phyloP scores from a whole-genome alignment of 2,329 filamentous ascomycete species.

The Emergomyces pasteurianus region DNA sequence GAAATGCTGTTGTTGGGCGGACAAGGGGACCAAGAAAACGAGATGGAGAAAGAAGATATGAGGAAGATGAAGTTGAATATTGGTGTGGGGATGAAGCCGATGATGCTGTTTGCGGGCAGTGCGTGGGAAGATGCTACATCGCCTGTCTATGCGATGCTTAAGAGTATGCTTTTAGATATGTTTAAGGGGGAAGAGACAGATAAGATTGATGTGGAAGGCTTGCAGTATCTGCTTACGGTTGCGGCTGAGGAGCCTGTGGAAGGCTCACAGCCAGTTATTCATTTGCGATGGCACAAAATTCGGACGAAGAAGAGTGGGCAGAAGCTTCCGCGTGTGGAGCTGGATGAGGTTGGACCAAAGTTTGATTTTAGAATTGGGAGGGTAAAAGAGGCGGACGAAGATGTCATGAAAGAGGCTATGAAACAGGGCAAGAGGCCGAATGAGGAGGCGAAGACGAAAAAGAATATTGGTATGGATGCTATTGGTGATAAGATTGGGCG shows the following conservation, averaged over 20 bases:
- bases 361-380: constrained; percentile 86
- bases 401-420: constrained; percentile 78
- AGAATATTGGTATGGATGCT: constrained; percentile 84
- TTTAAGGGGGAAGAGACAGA: constrained; percentile 72
- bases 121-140: constrained; percentile 72
- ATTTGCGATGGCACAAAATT: constrained; percentile 73
- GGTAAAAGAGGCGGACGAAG: constrained; percentile 62
- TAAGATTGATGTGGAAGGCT: constrained; percentile 85
- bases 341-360: constrained; percentile 89
- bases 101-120: constrained; percentile 83
- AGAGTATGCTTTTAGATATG: constrained; percentile 78
- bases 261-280: constrained; percentile 35
- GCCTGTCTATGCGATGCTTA: constrained; percentile 72
- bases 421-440: constrained; percentile 61
- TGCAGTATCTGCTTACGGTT: constrained; percentile 82
- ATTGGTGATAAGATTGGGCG: constrained; percentile 96
- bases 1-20: constrained; percentile 64
- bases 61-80: constrained; percentile 50
- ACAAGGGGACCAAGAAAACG: constrained; percentile 43
- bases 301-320: constrained; percentile 76
- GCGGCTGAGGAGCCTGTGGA: constrained; percentile 54
- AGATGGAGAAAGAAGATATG: constrained; percentile 47
- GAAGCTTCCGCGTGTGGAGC: constrained; percentile 76
- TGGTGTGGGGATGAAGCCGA: constrained; percentile 71
- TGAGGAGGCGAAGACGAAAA: constrained; percentile 58